Conservation (phyloP, 2,329 filamentous ascomycete genomes). For the Conoideocrella luteorostrata region DNA sequence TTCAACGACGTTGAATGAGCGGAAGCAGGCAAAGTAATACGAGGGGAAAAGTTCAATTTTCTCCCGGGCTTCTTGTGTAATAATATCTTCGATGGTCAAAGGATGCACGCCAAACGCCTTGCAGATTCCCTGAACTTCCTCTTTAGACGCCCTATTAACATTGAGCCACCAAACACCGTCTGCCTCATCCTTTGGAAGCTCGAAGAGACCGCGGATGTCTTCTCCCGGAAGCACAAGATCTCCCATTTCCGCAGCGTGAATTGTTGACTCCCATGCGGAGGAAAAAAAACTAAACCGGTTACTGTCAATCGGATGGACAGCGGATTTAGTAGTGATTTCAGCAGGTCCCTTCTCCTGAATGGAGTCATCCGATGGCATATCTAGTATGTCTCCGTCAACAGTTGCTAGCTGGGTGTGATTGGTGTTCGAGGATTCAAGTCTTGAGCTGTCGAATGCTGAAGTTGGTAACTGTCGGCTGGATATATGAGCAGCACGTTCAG, state of each 20-base stretch:
- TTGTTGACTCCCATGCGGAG: conserved; percentile 86
- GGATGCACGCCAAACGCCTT: conserved; percentile 95
- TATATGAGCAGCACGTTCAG: conserved; percentile 43
- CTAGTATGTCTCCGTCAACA: conserved; percentile 50
- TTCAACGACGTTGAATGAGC: conserved; percentile 76
- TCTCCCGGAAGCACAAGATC: conserved; percentile 86
- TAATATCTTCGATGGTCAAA: conserved; percentile 92
- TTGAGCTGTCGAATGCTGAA: conserved; percentile 27
- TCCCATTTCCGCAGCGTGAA: conserved; percentile 83
- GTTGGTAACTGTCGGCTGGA: conserved; percentile 41
- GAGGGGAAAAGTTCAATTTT: conserved; percentile 97
- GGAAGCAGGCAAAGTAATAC: conserved; percentile 97
- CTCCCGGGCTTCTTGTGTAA: conserved; percentile 89
- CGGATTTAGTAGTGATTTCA: conserved; percentile 29
- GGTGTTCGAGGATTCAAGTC: conserved; percentile 18
- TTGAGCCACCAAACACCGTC: conserved; percentile 99
- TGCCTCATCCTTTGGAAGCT: conserved; percentile 52
- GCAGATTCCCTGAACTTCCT: conserved; percentile 81
- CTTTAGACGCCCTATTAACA: conserved; percentile 81
- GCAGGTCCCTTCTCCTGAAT: conserved; percentile 41
- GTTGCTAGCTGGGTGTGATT: conserved; percentile 37
- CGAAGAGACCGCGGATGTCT: conserved; percentile 81
- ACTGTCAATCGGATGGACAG: conserved; percentile 44
- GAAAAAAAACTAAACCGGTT: conserved; percentile 97
- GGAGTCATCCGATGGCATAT: conserved; percentile 43